Base-by-base conservation (phyloP, 345 rosid genomes). In the Populus nigra region DNA sequence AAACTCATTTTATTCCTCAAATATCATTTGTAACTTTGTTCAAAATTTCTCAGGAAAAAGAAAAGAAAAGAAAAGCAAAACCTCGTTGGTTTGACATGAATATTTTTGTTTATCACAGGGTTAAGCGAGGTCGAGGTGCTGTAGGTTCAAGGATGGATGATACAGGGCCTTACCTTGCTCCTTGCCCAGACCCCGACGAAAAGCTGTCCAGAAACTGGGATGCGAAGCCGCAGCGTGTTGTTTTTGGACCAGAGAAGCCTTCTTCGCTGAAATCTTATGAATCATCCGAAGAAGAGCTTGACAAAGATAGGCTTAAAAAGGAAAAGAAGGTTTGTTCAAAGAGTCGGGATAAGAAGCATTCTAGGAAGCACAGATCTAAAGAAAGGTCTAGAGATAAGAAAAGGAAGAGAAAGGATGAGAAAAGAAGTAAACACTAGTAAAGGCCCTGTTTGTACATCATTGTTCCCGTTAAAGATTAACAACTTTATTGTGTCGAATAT, bases 61-160 rank as follows among this genome's bases (percentile, higher is more conserved):
- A 4, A n/a, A 4, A 29, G 35, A 33, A 33, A 33, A 25, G 27
- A 11, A 4, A 39, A 41, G 17, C 35, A 71, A 15, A n/a, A 20
- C 6, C 29, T 27, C 23, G 22, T 23, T 33, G 22, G 41, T 72
- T 65, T 68, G 71, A 77, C 50, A 33, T 76, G 63, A 33, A 57
- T 73, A 35, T 50, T 55, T 69, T 67, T 75, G 70, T 29, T 67
- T 20, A 71, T 73, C 59, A 68, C 81, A 94, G 98, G 85, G 86
- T 81, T 50, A 93, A 94, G 84, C 94, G 96, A 1, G 96, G 99
- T 31, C 87, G 96, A 85, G 97, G 98, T 66, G 87, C 93, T n/a
- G 79, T 94, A 27, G 98, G 98, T 77, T 86, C 95, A 6, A 90
- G 95, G 87, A 94, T 91, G 97, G 99, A 93, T 73, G 99, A 93